Evolutionary conservation across 768 basidiomycete species (phyloP), one percentile per base, ranked within the genome.

Genomic region (Termitomyces sp.): DNA sequence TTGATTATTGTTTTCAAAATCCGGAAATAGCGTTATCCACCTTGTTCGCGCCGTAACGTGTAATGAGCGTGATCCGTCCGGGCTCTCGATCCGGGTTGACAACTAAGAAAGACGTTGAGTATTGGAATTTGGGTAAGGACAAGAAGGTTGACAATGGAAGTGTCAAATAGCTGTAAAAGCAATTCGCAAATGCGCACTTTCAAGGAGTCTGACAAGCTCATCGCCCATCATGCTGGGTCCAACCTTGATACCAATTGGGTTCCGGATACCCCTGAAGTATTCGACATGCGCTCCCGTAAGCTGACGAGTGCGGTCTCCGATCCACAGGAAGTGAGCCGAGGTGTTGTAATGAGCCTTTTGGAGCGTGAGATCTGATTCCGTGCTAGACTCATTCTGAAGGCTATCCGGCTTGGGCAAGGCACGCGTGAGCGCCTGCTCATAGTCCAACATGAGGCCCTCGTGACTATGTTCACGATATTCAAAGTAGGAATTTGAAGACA

Each of bases 191-290:
- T 22, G 43, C 87, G 67, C 60, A 94, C 93, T 82, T 62, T 92
- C 82, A 16, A 99, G 72, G 46, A 98, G 68, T 41, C 76, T 62
- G 0, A 90, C 82, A 10, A 99, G 72, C 73, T 98, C 97, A 5
- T 84, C 89, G 7, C 74, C 69, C 40, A 74, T 74, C 89, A 98
- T 90, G 43, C 84, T 85, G 26, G 97, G 95, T 2, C 97, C 97
- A 6, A 96, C 92, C 70, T 99, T 99, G 75, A 98, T 83, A 2
- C 97, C 97, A 58, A 97, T 92, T 1, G 94, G 94, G 68, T 97
- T 96, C 50, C 92, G 78, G 54, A 97, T 88, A 7, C 94, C 93
- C 56, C 91, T 78, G 74, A 95, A 95, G 71, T 94, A 94, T 74
- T 98, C 96, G 33, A 98, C 87, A 68, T 99, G 97, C 3, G 94